These are phyloP conservation scores for Pulveroboletus sp. DNA, from an alignment of 768 basidiomycete species.

Conservation along the genomic window DNA sequence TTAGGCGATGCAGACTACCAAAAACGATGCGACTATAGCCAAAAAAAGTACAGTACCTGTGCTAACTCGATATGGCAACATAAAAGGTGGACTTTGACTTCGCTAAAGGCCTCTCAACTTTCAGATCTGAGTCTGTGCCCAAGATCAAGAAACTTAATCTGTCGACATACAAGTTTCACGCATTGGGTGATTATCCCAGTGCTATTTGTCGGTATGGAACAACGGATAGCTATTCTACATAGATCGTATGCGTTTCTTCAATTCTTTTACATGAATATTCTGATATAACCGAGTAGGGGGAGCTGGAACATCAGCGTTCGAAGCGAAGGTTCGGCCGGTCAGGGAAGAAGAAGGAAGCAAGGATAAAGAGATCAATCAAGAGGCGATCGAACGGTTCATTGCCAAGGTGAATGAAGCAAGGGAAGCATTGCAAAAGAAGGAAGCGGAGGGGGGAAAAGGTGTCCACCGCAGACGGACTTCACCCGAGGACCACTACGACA, in stretches of 20 bases:
- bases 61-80: too few relatives aligned
- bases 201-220: background rate
- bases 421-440: too few relatives aligned
- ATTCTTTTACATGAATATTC: too few relatives aligned
- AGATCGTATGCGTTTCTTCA: background rate
- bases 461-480: background rate
- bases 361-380: constrained; percentile 28
- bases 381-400: constrained; percentile 19
- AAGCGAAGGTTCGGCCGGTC: constrained; percentile 36
- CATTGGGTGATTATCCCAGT: background rate
- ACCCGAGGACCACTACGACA: background rate
- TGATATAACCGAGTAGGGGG: too few relatives aligned
- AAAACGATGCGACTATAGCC: background rate
- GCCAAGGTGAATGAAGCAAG: constrained; percentile 7
- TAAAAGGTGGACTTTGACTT: too few relatives aligned
- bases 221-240: background rate
- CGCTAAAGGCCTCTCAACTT: too few relatives aligned
- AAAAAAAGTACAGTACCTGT: background rate
- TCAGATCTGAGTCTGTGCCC: too few relatives aligned
- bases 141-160: background rate
- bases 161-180: background rate
- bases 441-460: too few relatives aligned
- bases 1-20: too few relatives aligned
- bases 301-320: constrained; percentile 33
- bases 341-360: constrained; percentile 34